A percentile compares a stretch with the other conserved stretches of the same genome.
Conservation (phyloP, 176 grass and related monocot species). For the Lolium rigidum region DNA sequence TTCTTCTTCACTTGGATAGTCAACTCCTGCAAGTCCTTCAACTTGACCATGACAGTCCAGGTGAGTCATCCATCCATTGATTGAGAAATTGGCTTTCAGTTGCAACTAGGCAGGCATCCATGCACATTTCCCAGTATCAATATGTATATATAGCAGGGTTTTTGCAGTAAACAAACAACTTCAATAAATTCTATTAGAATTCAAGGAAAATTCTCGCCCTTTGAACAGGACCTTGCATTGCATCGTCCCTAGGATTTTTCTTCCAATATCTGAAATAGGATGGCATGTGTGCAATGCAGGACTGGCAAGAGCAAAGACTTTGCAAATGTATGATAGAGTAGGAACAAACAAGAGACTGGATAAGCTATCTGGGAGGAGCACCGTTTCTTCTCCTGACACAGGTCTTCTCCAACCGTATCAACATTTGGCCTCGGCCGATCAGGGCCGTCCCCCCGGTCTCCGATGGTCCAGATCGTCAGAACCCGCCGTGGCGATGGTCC, state of each 20-base stretch:
- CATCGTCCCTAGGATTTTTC: no score
- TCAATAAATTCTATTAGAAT: neutral
- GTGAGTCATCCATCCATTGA: neutral
- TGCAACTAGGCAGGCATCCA: conserved; percentile 20
- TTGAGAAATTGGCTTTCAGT: neutral
- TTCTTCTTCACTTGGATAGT: conserved; percentile 33
- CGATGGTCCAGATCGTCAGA: conserved; percentile 4
- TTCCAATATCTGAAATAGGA: neutral
- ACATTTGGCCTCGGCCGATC: neutral
- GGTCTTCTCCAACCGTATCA: neutral
- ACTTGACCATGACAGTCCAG: neutral
- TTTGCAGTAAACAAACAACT: neutral
- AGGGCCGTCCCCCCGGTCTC: neutral
- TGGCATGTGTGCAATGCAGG: neutral
- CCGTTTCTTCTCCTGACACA: neutral
- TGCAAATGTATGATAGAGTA: neutral
- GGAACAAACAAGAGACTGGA: neutral
- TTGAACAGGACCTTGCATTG: no score
- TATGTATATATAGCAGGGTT: neutral
- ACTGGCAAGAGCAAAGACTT: neutral
- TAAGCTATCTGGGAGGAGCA: neutral
- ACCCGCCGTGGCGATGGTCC: neutral
- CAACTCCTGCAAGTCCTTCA: conserved; percentile 32
- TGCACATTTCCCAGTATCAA: neutral
- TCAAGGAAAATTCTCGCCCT: no score